Conservation (phyloP, 805 yeast genomes). For the Myxozyma kluyveri region DNA sequence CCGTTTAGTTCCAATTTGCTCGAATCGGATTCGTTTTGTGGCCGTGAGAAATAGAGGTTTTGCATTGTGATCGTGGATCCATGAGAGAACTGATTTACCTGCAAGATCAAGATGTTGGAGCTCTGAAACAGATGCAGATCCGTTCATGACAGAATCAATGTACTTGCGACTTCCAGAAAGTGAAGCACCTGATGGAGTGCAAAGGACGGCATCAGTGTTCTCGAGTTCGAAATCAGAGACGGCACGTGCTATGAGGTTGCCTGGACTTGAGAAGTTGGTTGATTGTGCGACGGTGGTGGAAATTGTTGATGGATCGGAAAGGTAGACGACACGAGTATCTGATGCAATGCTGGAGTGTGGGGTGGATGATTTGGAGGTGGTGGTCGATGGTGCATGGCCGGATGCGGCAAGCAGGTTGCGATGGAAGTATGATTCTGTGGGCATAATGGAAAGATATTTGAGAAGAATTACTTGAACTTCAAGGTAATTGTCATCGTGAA, state of each 20-base stretch:
- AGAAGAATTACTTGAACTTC: slow-evolving; percentile 52
- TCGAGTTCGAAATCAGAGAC: slow-evolving; percentile 22
- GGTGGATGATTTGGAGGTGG: background rate
- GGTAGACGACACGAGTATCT: slow-evolving; percentile 22
- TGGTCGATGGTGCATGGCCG: background rate
- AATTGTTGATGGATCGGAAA: background rate
- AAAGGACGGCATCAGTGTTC: slow-evolving; percentile 23
- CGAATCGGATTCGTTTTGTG: slow-evolving; percentile 21
- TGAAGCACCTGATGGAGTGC: slow-evolving; percentile 26
- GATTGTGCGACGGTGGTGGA: too few relatives aligned
- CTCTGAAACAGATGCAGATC: slow-evolving; percentile 16
- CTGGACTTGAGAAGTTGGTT: background rate
- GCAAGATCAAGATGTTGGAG: slow-evolving; percentile 23
- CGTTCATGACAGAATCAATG: slow-evolving; percentile 25
- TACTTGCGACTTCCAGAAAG: slow-evolving; percentile 23
- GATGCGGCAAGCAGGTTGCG: background rate
- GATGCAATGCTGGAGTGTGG: slow-evolving; percentile 18
- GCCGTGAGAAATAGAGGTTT: slow-evolving; percentile 16
- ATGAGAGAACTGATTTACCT: slow-evolving; percentile 23
- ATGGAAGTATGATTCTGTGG: slow-evolving; percentile 25
- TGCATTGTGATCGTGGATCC: slow-evolving; percentile 20
- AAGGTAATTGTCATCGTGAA: slow-evolving; percentile 57
- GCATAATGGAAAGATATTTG: slow-evolving; percentile 40
- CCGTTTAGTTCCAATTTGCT: slow-evolving; percentile 21
- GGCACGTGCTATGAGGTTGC: slow-evolving; percentile 13